These are phyloP conservation scores for Saccharomyces paradoxus DNA, from an alignment of 805 yeast species.

Conservation along the genomic window DNA sequence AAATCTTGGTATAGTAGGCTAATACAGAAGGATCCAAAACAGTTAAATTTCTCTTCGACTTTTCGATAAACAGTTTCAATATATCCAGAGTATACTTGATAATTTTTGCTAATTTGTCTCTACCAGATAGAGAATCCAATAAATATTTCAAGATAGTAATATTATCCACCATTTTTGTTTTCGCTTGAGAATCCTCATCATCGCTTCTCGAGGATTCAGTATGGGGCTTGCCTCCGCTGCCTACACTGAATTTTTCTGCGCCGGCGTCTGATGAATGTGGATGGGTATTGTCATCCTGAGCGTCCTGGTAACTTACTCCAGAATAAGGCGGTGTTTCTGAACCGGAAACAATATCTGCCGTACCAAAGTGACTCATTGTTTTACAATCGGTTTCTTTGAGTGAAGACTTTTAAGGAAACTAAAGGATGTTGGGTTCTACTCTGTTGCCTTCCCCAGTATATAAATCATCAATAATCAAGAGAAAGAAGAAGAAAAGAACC, in stretches of 20 bases:
- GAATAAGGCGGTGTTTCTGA: not conserved
- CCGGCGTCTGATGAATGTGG: not conserved
- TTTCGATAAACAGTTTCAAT: constrained; percentile 39
- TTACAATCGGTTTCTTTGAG: not conserved
- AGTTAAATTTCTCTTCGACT: constrained; percentile 29
- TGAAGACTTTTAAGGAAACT: not conserved
- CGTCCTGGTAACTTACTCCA: not conserved
- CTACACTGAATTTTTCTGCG: not conserved
- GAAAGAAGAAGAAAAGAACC: not conserved
- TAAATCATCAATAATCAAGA: not conserved
- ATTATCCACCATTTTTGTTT: constrained; percentile 9
- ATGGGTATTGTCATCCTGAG: not conserved
- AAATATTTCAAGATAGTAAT: constrained; percentile 45
- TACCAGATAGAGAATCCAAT: constrained; percentile 52
- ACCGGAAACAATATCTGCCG: not conserved
- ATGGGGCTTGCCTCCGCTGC: not conserved
- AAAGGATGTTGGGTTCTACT: not conserved
- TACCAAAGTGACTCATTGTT: not conserved
- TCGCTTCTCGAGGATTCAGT: not conserved
- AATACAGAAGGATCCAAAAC: constrained; percentile 23
- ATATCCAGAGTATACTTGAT: constrained; percentile 52
- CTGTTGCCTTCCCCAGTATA: not conserved
- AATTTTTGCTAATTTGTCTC: constrained; percentile 62
- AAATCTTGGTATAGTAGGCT: constrained; percentile 21
- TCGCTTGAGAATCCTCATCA: not conserved